Evolutionary conservation across 75 land plant genomes (phyloP), one percentile per base, ranked within the genome.

Genomic region (Azolla pinnata): DNA sequence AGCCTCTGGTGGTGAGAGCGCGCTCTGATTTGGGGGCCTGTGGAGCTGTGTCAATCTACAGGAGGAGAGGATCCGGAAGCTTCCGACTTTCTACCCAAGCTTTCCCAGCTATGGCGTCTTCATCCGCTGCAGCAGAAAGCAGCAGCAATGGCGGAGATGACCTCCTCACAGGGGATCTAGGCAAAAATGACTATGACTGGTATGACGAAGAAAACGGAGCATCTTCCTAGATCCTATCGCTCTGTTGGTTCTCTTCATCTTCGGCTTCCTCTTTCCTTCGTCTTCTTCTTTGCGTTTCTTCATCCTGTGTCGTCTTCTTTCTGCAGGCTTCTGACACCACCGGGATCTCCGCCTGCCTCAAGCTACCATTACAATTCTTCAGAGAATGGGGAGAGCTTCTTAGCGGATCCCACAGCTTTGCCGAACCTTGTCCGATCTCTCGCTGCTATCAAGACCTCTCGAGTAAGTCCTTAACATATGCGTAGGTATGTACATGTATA

Each of bases 131-230:
- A 18, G 49, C 49, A 2, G 23, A 18, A 18, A 46, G 21, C 3
- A 17, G 49, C 14, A 46, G 21, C 49, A 46, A 46, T 18, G 21
- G 23, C 21, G 49, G 49, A 2, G 49, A 46, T 14, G 49, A 46
- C 17, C 49, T 46, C 21, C 49, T 46, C 2, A 46, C 49, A 2
- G 14, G 23, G 21, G 49, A 46, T 46, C 21, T 46, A 46, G 49
- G 49, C 4, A 46, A 46, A 46, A 46, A 46, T 46, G 49, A 46
- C 49, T 46, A 46, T 17, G 49, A 46, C 17, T 46, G 49, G 49
- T 46, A 46, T n/a, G n/a, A n/a, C n/a, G n/a, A n/a, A n/a, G n/a
- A n/a, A n/a, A n/a, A n/a, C n/a, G n/a, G n/a, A n/a, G n/a, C n/a
- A n/a, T n/a, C n/a, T n/a, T n/a, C n/a, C n/a, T n/a, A n/a, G n/a